Percentiles rank a stretch among this genome's conserved stretches.
phyloP scores from a whole-genome alignment of 352 stramenopile genomes.

The Plasmopara muralis region DNA sequence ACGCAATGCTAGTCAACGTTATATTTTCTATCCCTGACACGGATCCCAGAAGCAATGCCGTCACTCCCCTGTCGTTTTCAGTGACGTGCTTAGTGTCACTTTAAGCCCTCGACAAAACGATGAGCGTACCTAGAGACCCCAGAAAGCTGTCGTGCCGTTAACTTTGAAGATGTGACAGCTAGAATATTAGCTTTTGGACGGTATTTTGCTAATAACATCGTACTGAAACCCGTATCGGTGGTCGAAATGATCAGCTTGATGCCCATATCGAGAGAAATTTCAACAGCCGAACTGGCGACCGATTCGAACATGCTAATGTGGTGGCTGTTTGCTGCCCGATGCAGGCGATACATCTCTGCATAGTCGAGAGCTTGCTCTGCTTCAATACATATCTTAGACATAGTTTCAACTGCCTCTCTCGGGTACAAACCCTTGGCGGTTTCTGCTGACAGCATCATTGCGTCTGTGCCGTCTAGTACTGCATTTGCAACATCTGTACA shows the following conservation, averaged over 20 bases:
- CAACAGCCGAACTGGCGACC: constrained; percentile 95
- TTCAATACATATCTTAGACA: constrained; percentile 90
- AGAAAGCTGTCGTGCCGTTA: constrained; percentile 61
- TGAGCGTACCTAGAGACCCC: constrained; percentile 64
- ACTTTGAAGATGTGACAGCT: constrained; percentile 77
- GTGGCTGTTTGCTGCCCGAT: constrained; percentile 34
- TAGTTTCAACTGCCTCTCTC: constrained; percentile 91
- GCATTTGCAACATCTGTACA: constrained; percentile 99
- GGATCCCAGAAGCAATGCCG: constrained; percentile 53
- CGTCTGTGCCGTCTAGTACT: constrained; percentile 97
- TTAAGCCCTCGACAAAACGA: not conserved
- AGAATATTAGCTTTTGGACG: constrained; percentile 83
- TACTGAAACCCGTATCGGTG: constrained; percentile 92
- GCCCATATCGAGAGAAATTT: constrained; percentile 95
- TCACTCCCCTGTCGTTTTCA: constrained; percentile 50
- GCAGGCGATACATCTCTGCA: constrained; percentile 54
- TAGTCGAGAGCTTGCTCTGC: constrained; percentile 84
- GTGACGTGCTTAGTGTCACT: constrained; percentile 1
- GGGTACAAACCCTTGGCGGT: constrained; percentile 98
- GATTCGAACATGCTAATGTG: constrained; percentile 86
- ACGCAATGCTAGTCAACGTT: constrained; percentile 78
- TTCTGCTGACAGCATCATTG: constrained; percentile 99
- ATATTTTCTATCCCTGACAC: constrained; percentile 84
- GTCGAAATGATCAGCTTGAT: constrained; percentile 97
- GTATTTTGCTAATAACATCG: constrained; percentile 96